Evolutionary conservation across 1,284 basidiomycete genomes (phyloP).

Genomic region (Coriolopsis trogii): DNA sequence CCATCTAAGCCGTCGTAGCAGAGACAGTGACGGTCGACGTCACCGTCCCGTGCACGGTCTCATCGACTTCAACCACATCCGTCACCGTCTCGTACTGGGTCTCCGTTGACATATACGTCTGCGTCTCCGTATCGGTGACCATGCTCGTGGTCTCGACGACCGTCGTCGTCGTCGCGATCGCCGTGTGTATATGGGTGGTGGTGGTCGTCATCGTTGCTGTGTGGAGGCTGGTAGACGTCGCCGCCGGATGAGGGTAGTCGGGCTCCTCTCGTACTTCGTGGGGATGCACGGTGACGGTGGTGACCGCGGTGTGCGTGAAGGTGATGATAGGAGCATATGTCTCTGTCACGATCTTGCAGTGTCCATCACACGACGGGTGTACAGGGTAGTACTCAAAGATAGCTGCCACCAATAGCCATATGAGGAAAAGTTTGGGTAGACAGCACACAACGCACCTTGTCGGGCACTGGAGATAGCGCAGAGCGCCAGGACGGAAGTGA

Average conservation of each 20-base stretch:
- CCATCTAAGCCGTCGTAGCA: too few relatives aligned
- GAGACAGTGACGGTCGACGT: too few relatives aligned
- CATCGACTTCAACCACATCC: too few relatives aligned
- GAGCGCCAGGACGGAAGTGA: not conserved
- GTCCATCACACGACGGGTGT: too few relatives aligned
- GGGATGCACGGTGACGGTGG: too few relatives aligned
- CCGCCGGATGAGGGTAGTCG: not conserved
- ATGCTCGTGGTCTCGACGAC: not conserved
- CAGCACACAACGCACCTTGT: not conserved
- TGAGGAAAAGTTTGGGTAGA: not conserved
- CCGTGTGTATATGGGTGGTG: not conserved
- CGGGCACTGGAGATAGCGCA: not conserved
- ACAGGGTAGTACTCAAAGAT: too few relatives aligned
- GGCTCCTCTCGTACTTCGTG: not conserved
- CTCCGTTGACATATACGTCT: not conserved
- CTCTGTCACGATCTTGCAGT: too few relatives aligned
- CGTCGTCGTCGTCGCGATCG: not conserved
- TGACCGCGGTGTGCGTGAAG: too few relatives aligned
- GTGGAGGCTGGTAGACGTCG: not conserved
- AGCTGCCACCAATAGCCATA: not conserved
- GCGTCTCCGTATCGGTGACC: not conserved
- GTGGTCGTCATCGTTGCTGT: not conserved
- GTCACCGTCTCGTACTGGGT: not conserved
- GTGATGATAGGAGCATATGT: too few relatives aligned
- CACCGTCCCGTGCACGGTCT: too few relatives aligned